phyloP scores from a whole-genome alignment of 2,329 filamentous ascomycete genomes.

The Diaporthe velutina region DNA sequence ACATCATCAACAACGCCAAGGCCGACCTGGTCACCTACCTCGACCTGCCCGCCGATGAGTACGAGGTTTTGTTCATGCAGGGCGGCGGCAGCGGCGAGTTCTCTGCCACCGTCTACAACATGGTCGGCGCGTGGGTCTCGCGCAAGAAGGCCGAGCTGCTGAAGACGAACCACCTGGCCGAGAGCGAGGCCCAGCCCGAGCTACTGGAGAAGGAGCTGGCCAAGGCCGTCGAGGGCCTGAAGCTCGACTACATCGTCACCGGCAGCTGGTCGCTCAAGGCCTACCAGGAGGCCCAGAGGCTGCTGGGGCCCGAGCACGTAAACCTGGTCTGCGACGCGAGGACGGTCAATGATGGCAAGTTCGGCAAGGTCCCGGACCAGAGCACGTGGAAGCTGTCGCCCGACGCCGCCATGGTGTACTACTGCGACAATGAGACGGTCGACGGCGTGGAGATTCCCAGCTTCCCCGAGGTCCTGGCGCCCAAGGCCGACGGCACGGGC shows the following conservation, averaged over 20 bases:
- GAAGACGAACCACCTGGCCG: conserved; percentile 63
- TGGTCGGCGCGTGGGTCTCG: conserved; percentile 86
- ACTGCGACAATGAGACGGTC: conserved; percentile 94
- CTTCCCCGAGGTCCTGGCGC: conserved; percentile 75
- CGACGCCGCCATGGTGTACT: conserved; percentile 83
- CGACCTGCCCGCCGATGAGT: conserved; percentile 82
- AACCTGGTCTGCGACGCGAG: conserved; percentile 82
- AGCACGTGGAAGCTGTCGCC: conserved; percentile 81
- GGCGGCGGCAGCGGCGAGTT: conserved; percentile 90
- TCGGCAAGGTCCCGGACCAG: conserved; percentile 84
- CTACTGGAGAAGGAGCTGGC: conserved; percentile 71
- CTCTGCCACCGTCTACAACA: conserved; percentile 85
- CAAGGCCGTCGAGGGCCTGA: conserved; percentile 77
- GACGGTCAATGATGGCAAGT: conserved; percentile 80
- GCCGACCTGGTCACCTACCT: conserved; percentile 79
- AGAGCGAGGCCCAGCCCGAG: conserved; percentile 65
- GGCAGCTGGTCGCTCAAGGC: conserved; percentile 94
- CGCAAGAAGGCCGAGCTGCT: conserved; percentile 72
- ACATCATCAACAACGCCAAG: conserved; percentile 85
- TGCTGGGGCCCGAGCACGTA: conserved; percentile 83
- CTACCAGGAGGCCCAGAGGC: conserved; percentile 81
- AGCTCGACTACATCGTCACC: conserved; percentile 90
- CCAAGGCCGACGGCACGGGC: conserved; percentile 70
- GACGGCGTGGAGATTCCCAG: conserved; percentile 91
- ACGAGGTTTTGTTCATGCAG: conserved; percentile 91